Base-by-base conservation (phyloP, 2,329 filamentous ascomycete species). In the Falciphora oryzae region DNA sequence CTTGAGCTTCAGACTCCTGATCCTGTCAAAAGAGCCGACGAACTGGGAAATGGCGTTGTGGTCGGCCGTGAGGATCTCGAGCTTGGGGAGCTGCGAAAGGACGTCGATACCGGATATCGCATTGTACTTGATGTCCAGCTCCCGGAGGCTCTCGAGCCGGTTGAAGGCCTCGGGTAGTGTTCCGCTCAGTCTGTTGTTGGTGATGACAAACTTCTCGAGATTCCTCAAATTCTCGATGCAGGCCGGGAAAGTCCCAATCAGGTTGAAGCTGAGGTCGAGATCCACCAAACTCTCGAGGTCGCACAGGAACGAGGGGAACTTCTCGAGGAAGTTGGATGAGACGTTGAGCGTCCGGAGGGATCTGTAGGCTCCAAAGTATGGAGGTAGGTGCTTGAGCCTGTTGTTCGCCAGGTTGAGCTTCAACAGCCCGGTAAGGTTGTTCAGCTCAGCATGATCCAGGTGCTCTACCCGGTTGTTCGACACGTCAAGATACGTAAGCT, bases 391-490 rank as follows among this genome's bases (percentile, higher is more conserved):
- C 38, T 87, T 91, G 27, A 99, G 80, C 66, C 91, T 89, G 75
- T 99, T 99, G 77, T 98, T 99, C 67, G 94, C 92, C 69, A 99
- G 80, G 72, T 95, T 97, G 70, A 99, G 83, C 75, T 94, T 97
- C 65, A 97, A 84, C 53, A 99, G 80, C 28, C 89, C 89, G 27
- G 84, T 84, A 18, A 98, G 79, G 63, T 85, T 86, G 68, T 92
- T 84, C 56, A 99, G 83, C 65, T 95, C 89, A 4, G 92, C 92
- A 70, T 94, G 88, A 63, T 96, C 92, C 57, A 99, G 80, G 68
- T 94, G 87, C 71, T 97, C 93, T 28, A 99, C 78, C 65, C 91
- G 85, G 73, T 99, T 99, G 76, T 98, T 98, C 2, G 94, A 97
- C 4, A 97, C 89, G 74, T 99, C 95, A 67, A 99, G 83, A 72